Conservation (phyloP, 2,329 filamentous ascomycete species). For the Botrytis medusae region DNA sequence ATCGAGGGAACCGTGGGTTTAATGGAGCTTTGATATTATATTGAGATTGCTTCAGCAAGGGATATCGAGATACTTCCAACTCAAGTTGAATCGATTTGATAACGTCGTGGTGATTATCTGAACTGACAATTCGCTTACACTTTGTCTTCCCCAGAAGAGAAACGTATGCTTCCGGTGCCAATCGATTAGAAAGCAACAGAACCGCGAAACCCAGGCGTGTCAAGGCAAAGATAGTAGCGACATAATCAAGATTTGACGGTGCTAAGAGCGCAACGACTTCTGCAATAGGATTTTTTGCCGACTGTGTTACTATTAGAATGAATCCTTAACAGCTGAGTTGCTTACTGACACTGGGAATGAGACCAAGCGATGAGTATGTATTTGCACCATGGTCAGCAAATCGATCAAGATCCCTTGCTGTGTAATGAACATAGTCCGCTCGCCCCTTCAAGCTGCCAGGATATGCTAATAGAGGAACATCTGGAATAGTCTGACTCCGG, state of each 20-base stretch:
- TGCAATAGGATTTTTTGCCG: neutral
- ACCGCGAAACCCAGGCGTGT: slow-evolving; percentile 53
- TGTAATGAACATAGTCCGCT: slow-evolving; percentile 36
- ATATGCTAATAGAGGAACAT: slow-evolving; percentile 35
- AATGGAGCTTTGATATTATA: slow-evolving; percentile 24
- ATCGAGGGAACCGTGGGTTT: slow-evolving; percentile 23
- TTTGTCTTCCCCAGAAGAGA: slow-evolving; percentile 47
- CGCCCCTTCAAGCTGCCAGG: slow-evolving; percentile 29
- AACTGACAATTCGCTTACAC: slow-evolving; percentile 23
- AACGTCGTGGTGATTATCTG: slow-evolving; percentile 22
- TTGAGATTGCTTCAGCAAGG: slow-evolving; percentile 26
- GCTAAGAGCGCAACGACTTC: slow-evolving; percentile 31
- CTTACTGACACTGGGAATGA: slow-evolving; percentile 26
- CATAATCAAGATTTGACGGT: slow-evolving; percentile 48
- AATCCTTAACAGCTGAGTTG: neutral
- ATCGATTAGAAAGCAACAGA: slow-evolving; percentile 54
- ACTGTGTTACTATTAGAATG: neutral
- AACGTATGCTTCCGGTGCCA: slow-evolving; percentile 51
- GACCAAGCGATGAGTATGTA: slow-evolving; percentile 29
- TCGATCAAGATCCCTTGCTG: slow-evolving; percentile 36
- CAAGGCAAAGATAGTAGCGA: slow-evolving; percentile 53
- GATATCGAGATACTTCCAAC: slow-evolving; percentile 31
- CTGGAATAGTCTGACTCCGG: slow-evolving; percentile 29
- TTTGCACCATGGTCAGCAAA: slow-evolving; percentile 36
- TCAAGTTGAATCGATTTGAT: slow-evolving; percentile 23